Conservation (phyloP, 345 rosid species). For the Aurinia saxatilis region DNA sequence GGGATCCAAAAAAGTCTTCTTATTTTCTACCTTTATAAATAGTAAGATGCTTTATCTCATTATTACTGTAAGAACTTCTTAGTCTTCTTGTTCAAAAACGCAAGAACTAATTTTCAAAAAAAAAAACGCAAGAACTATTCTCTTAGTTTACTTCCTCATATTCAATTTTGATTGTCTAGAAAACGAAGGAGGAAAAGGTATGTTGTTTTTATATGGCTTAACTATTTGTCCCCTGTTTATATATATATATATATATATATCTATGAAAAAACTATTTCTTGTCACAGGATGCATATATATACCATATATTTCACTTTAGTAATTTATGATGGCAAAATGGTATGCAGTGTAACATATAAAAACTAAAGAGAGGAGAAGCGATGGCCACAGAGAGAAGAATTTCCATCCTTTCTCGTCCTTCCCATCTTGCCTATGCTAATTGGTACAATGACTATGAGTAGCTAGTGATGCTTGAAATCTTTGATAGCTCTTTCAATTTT, state of each 20-base stretch:
- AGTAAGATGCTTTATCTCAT: not conserved
- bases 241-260: too few relatives aligned
- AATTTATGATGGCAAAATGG: not conserved
- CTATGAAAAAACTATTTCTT: too few relatives aligned
- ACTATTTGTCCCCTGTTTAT: too few relatives aligned
- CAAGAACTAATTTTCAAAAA: too few relatives aligned
- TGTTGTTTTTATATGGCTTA: too few relatives aligned
- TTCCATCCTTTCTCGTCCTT: slow-evolving; percentile 38
- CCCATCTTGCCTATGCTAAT: slow-evolving; percentile 35
- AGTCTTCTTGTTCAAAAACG: not conserved
- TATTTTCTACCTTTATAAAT: not conserved
- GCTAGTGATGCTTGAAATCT: too few relatives aligned
- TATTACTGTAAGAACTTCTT: not conserved
- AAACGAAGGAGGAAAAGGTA: not conserved
- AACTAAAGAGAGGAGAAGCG: not conserved
- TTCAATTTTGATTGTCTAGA: not conserved
- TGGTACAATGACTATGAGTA: too few relatives aligned
- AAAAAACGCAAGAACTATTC: not conserved
- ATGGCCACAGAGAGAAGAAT: not conserved
- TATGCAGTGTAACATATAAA: not conserved
- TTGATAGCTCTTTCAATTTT: too few relatives aligned
- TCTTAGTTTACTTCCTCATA: not conserved
- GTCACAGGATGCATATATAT: too few relatives aligned
- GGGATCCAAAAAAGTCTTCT: not conserved
- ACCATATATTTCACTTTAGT: too few relatives aligned